Evolutionary conservation across 2,329 filamentous ascomycete genomes (phyloP).

Genomic region (Berkeleyomyces rouxiae): DNA sequence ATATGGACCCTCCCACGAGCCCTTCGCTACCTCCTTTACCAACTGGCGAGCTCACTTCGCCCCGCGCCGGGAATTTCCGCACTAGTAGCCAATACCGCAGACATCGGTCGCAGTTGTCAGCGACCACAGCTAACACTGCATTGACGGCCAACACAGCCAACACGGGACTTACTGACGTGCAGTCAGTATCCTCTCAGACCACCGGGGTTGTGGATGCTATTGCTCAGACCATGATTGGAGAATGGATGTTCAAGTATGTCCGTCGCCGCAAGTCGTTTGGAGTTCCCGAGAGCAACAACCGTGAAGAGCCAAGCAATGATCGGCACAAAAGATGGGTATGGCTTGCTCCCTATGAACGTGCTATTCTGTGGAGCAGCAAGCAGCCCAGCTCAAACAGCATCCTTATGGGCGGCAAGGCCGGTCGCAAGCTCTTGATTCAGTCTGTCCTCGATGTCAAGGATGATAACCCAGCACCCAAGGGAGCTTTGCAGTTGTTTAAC

Average conservation of each 20-base stretch:
- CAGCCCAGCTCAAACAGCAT: constrained; percentile 79
- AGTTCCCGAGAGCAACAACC: constrained; percentile 47
- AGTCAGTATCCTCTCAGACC: constrained; percentile 42
- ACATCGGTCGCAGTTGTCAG: constrained; percentile 42
- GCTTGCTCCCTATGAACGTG: constrained; percentile 89
- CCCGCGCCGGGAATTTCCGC: constrained; percentile 20
- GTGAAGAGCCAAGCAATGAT: constrained; percentile 55
- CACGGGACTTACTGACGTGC: constrained; percentile 24
- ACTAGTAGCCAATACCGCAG: constrained; percentile 26
- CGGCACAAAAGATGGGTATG: constrained; percentile 97
- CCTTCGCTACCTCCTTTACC: constrained; percentile 58
- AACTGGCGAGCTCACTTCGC: constrained; percentile 44
- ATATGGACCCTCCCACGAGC: constrained; percentile 46
- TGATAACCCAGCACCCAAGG: constrained; percentile 69
- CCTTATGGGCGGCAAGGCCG: constrained; percentile 71
- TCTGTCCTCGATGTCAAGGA: constrained; percentile 96
- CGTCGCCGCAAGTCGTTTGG: constrained; percentile 82
- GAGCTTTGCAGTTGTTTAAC: constrained; percentile 53
- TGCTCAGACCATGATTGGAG: constrained; percentile 93
- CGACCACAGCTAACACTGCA: constrained; percentile 37
- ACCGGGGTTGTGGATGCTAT: constrained; percentile 89
- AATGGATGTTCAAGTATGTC: constrained; percentile 92
- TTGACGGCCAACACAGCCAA: constrained; percentile 26
- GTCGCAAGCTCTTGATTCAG: constrained; percentile 87
- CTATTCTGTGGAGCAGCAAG: constrained; percentile 97